These are phyloP conservation scores for Aspergillus nanangensis DNA, from an alignment of 495 filamentous ascomycete genomes.

Conservation along the genomic window DNA sequence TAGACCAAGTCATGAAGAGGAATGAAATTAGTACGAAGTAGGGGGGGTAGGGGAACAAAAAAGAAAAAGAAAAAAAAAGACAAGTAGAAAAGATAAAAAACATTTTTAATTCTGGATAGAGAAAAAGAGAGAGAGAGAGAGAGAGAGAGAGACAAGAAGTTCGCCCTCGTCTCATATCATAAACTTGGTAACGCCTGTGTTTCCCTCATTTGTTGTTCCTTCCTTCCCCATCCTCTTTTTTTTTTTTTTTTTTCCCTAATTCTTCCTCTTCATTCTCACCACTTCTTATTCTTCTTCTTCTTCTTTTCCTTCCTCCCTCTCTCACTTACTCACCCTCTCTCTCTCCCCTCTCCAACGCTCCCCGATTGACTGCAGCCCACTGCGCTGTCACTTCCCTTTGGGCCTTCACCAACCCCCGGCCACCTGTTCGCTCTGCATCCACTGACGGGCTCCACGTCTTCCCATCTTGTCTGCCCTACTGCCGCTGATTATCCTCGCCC, in stretches of 20 bases:
- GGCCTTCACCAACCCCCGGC: slow-evolving; percentile 9
- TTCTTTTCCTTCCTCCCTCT: slow-evolving; percentile 1
- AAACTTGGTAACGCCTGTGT: too few species aligned
- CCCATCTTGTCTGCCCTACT: slow-evolving; percentile 14
- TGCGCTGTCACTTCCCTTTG: slow-evolving; percentile 20
- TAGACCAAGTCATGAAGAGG: too few species aligned
- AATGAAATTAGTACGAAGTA: too few species aligned
- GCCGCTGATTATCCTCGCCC: slow-evolving; percentile 6
- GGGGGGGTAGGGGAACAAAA: too few species aligned
- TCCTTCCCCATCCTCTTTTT: too few species aligned
- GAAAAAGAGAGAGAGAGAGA: not conserved
- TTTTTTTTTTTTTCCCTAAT: slow-evolving; percentile 3
- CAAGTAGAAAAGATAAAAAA: slow-evolving; percentile 2
- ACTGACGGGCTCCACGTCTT: slow-evolving; percentile 23
- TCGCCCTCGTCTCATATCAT: too few species aligned
- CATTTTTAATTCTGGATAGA: not conserved
- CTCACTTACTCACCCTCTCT: not conserved
- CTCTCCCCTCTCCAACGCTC: slow-evolving; percentile 2
- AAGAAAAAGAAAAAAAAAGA: not conserved
- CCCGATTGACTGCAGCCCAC: slow-evolving; percentile 11
- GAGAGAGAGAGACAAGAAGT: not conserved
- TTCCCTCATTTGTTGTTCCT: too few species aligned
- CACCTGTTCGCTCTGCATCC: slow-evolving; percentile 17
- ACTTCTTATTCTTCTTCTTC: slow-evolving; percentile 1
- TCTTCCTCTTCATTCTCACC: not conserved